Evolutionary conservation across 495 filamentous ascomycete species (phyloP).

Genomic region (Niebla homalea): DNA sequence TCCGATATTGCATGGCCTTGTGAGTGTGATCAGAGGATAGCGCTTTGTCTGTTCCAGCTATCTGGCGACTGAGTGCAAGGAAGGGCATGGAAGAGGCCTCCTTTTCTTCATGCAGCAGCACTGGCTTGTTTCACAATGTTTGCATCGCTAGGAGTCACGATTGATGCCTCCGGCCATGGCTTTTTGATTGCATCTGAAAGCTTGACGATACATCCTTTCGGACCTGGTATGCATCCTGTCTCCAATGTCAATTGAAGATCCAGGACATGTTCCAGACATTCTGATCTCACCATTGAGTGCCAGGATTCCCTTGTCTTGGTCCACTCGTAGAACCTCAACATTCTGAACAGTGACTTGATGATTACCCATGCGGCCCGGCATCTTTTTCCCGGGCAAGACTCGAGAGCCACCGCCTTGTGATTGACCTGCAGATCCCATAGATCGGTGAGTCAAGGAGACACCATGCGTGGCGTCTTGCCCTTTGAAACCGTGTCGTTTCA

Average conservation of each 20-base stretch:
- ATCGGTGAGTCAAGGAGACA: conserved; percentile 81
- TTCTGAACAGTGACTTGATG: conserved; percentile 80
- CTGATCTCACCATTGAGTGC: conserved; percentile 59
- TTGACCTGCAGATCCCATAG: conserved; percentile 75
- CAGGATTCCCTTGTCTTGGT: conserved; percentile 71
- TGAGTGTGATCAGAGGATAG: no score
- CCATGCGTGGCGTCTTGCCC: conserved; percentile 91
- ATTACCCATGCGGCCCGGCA: conserved; percentile 90
- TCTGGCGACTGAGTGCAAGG: no score
- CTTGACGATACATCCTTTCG: conserved; percentile 68
- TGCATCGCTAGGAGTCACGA: conserved; percentile 3
- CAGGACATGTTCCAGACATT: neutral
- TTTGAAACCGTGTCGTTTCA: conserved; percentile 82
- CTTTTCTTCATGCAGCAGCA: neutral
- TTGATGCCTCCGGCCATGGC: conserved; percentile 49
- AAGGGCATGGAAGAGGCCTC: no score
- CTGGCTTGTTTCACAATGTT: neutral
- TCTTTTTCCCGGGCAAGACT: conserved; percentile 90
- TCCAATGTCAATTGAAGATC: conserved; percentile 4
- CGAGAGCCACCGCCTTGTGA: conserved; percentile 84
- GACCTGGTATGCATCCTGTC: conserved; percentile 63
- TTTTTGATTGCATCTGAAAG: conserved; percentile 90
- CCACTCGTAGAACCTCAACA: conserved; percentile 73
- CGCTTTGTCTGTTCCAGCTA: no score
- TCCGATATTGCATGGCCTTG: no score